These are phyloP conservation scores for Elsinoe ampelina DNA, from an alignment of 2,329 filamentous ascomycete species.

Conservation along the genomic window DNA sequence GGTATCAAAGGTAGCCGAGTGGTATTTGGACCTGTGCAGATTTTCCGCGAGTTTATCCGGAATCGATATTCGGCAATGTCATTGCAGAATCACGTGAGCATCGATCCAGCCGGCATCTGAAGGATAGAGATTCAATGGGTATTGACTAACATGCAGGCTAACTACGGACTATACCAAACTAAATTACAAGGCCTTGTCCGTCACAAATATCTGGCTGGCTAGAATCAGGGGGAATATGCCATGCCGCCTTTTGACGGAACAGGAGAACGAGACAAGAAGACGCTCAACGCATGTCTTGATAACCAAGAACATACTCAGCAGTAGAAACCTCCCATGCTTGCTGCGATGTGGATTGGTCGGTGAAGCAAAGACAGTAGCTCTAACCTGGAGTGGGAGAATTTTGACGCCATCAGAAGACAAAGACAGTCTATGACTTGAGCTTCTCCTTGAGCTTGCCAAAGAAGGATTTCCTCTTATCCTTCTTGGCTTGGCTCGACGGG, in stretches of 20 bases:
- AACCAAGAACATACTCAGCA: neutral
- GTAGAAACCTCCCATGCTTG: neutral
- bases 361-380: neutral
- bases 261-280: conserved; percentile 2
- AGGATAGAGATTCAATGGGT: neutral
- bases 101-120: neutral
- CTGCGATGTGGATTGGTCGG: neutral
- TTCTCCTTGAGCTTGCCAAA: conserved; percentile 43
- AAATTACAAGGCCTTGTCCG: conserved; percentile 8
- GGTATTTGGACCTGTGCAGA: no score
- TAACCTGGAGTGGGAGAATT: neutral
- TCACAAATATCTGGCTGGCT: neutral
- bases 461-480: conserved; percentile 40
- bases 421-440: conserved; percentile 25
- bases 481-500: conserved; percentile 22
- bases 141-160: conserved; percentile 1
- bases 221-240: conserved; percentile 4
- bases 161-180: conserved; percentile 4
- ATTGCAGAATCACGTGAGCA: no score
- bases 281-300: neutral
- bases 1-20: no score
- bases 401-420: neutral
- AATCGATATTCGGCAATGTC: no score
- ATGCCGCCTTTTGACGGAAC: neutral
- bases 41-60: no score